Evolutionary conservation across 441 rosid genomes (phyloP).

Genomic region (Brassica balearica): DNA sequence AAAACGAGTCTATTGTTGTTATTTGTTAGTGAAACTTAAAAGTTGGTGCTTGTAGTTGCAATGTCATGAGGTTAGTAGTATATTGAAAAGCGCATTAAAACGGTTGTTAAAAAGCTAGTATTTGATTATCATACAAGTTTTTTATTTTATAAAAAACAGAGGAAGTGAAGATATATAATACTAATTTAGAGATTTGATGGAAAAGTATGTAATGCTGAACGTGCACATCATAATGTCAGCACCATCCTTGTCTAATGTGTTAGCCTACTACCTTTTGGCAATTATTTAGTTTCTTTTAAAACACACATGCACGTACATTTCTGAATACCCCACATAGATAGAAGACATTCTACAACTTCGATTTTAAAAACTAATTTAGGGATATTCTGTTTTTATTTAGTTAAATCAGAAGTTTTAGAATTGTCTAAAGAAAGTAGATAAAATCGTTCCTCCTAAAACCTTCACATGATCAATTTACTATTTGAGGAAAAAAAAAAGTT

Average conservation of each 20-base stretch:
- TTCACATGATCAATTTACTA: conserved; percentile 35
- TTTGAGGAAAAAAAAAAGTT: conserved; percentile 8
- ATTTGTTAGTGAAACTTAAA: conserved; percentile 29
- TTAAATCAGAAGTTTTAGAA: conserved; percentile 19
- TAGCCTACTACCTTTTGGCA: background rate
- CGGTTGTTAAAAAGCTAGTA: background rate
- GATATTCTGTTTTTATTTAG: conserved; percentile 34
- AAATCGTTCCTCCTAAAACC: conserved; percentile 20
- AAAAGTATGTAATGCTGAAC: conserved; percentile 28
- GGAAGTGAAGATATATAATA: too few species aligned
- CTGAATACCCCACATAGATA: background rate
- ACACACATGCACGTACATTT: conserved; percentile 24
- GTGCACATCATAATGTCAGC: conserved; percentile 43
- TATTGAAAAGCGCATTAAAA: background rate
- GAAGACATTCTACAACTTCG: background rate
- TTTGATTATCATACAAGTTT: background rate
- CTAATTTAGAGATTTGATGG: background rate
- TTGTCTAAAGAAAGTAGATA: conserved; percentile 28
- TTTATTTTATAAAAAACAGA: background rate
- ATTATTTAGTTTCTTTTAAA: background rate
- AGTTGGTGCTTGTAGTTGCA: conserved; percentile 32
- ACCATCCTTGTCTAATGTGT: conserved; percentile 14
- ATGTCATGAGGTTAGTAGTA: conserved; percentile 13
- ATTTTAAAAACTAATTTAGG: conserved; percentile 19
- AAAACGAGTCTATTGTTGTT: conserved; percentile 1